Evolutionary conservation across 495 filamentous ascomycete species (phyloP), one percentile per base, ranked within the genome.

Genomic region (Opeltia flavorubescens): DNA sequence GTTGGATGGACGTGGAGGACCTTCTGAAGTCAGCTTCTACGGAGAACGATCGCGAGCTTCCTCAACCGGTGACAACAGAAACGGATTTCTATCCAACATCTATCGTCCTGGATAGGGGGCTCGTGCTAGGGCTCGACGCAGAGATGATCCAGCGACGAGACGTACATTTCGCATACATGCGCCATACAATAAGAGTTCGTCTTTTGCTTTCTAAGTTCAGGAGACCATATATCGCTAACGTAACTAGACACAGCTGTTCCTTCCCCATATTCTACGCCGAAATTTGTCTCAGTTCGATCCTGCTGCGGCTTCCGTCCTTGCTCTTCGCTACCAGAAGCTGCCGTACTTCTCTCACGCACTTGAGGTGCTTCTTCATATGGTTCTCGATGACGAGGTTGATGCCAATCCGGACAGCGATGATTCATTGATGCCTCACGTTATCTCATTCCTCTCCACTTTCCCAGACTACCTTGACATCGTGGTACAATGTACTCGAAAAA

Each of bases 401-500:
- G 70, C 74, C 12, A 63, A 75, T n/a, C 77, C 76, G 11, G 69
- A 76, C 30, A 75, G 76, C 4, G 78, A 78, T 51, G 69, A 75
- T 15, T 86, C 89, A 3, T 71, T 95, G 7, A 72, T 99, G 4
- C 91, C 93, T 1, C 80, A 75, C 21, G 86, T 94, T 6, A 77
- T 96, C 18, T 83, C 83, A 0, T 91, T 96, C 50, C 74, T 99
- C 3, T 87, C 87, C 0, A 86, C 84, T 0, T 94, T 95, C 51
- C 80, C 82, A 24, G 70, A 85, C 42, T 96, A 95, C 49, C 78
- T 96, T 26, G 91, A 96, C 58, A 87, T 95, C 47, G 79, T 99
- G 4, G 88, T 99, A 1, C 89, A 94, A 66, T 99, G 93, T 62
- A 95, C 91, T 0, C 81, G 93, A 18, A 96, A 99, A 64, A 99